Conservation (phyloP, 2,329 filamentous ascomycete species). For the Stagonosporopsis cucurbitacearum region DNA sequence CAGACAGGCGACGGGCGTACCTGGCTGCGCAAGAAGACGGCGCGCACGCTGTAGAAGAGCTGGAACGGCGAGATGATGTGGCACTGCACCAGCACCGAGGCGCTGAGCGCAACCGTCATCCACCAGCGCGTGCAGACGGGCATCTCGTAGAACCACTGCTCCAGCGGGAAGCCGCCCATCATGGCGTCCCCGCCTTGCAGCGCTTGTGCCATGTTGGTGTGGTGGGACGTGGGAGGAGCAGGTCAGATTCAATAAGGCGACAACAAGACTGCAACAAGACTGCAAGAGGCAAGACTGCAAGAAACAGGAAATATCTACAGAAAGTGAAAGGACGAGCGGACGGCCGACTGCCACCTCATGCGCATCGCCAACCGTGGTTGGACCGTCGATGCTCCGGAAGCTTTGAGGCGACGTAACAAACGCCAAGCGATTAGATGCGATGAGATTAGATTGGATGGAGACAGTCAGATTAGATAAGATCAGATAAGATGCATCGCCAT, state of each 20-base stretch:
- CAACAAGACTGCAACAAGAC: neutral
- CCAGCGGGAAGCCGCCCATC: slow-evolving; percentile 73
- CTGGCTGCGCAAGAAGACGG: slow-evolving; percentile 91
- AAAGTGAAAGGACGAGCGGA: neutral
- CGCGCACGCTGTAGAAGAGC: slow-evolving; percentile 93
- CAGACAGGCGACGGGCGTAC: slow-evolving; percentile 54
- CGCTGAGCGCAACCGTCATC: slow-evolving; percentile 90
- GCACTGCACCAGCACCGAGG: slow-evolving; percentile 89
- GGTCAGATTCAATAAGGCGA: no score
- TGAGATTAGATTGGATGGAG: slow-evolving; percentile 10
- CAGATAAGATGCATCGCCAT: slow-evolving; percentile 4
- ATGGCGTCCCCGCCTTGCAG: slow-evolving; percentile 52
- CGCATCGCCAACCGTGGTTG: slow-evolving; percentile 3
- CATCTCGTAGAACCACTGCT: slow-evolving; percentile 99
- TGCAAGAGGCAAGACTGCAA: no score
- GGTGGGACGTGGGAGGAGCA: neutral
- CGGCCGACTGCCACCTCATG: slow-evolving; percentile 1
- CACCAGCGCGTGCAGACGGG: slow-evolving; percentile 95
- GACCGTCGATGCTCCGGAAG: no score
- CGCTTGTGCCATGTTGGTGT: slow-evolving; percentile 53
- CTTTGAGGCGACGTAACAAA: slow-evolving; percentile 17
- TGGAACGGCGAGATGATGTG: slow-evolving; percentile 92
- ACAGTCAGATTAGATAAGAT: slow-evolving; percentile 24
- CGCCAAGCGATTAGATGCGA: slow-evolving; percentile 11
- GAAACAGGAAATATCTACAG: neutral